phyloP scores from a whole-genome alignment of 1,284 basidiomycete species.

The Rhodotorula sp. region DNA sequence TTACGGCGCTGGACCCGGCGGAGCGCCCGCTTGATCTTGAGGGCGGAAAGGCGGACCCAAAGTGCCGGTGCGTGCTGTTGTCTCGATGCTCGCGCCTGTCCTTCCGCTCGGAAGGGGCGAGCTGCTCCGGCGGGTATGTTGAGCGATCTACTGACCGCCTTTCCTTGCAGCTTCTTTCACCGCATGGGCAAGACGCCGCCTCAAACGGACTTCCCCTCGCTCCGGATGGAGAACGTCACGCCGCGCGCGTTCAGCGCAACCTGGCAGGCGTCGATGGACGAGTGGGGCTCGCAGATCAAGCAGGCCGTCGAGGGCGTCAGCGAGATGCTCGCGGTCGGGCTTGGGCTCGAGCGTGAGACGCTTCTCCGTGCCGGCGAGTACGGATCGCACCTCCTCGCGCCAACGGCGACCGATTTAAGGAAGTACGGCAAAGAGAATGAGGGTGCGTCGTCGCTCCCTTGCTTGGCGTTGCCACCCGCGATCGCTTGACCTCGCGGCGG shows the following conservation, averaged over 20 bases:
- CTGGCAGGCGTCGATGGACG: slow-evolving; percentile 71
- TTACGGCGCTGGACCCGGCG: slow-evolving; percentile 67
- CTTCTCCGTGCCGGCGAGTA: slow-evolving; percentile 70
- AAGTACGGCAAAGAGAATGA: slow-evolving; percentile 69
- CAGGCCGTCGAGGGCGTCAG: slow-evolving; percentile 72
- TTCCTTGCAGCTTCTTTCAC: slow-evolving; percentile 73
- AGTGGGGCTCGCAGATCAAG: slow-evolving; percentile 84
- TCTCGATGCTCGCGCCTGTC: no score
- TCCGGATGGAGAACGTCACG: slow-evolving; percentile 75
- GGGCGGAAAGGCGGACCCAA: slow-evolving; percentile 77
- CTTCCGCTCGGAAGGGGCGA: no score
- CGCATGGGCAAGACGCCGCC: slow-evolving; percentile 76
- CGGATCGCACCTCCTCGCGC: slow-evolving; percentile 83
- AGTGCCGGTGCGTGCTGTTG: slow-evolving; percentile 63
- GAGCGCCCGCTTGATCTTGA: slow-evolving; percentile 75
- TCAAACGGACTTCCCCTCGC: slow-evolving; percentile 68
- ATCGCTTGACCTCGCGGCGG: no score
- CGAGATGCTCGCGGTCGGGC: slow-evolving; percentile 77
- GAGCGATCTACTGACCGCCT: no score
- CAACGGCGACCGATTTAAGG: slow-evolving; percentile 80
- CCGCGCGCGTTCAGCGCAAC: slow-evolving; percentile 63
- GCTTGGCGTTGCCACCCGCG: no score
- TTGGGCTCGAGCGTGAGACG: slow-evolving; percentile 66
- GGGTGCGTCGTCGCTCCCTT: slow-evolving; percentile 30
- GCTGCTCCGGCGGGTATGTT: no score